A percentile compares a stretch with the other conserved stretches of the same genome.
These are phyloP conservation scores for Gloeopeniophorella convolvens DNA, from an alignment of 768 basidiomycete species.

Conservation along the genomic window DNA sequence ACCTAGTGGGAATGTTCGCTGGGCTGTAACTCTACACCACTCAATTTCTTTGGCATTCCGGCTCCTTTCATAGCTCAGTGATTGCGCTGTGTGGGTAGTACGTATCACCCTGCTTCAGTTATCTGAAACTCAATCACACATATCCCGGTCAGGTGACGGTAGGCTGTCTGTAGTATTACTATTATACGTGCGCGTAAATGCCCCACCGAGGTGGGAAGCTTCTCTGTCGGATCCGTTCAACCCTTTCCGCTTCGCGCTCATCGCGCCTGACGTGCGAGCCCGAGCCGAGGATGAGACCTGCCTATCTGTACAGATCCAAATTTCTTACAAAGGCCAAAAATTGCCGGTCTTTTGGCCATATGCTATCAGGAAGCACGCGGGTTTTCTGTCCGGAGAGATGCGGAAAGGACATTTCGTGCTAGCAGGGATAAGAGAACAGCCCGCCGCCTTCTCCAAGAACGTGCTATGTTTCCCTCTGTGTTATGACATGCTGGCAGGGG, in stretches of 20 bases:
- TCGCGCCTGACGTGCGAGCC: conserved; percentile 15
- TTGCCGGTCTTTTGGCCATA: conserved; percentile 6
- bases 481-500: conserved; percentile 18
- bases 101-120: background rate
- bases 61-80: too few species aligned
- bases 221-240: background rate
- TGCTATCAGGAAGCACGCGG: conserved; percentile 18
- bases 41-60: background rate
- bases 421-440: conserved; percentile 3
- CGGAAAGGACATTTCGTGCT: conserved; percentile 5
- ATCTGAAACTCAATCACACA: conserved; percentile 1
- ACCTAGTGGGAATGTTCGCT: conserved; percentile 91
- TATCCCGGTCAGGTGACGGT: too few species aligned
- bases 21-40: conserved; percentile 35
- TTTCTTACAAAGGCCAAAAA: background rate
- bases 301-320: conserved; percentile 13
- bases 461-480: background rate
- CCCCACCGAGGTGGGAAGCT: background rate
- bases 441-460: conserved; percentile 13
- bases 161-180: too few species aligned
- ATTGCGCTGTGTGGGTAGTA: background rate
- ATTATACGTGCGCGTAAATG: background rate
- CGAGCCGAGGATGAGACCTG: conserved; percentile 4
- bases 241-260: background rate
- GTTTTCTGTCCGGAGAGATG: conserved; percentile 20